These are phyloP conservation scores for Diaporthe nobilis DNA, from an alignment of 2,329 filamentous ascomycete genomes.

Conservation along the genomic window DNA sequence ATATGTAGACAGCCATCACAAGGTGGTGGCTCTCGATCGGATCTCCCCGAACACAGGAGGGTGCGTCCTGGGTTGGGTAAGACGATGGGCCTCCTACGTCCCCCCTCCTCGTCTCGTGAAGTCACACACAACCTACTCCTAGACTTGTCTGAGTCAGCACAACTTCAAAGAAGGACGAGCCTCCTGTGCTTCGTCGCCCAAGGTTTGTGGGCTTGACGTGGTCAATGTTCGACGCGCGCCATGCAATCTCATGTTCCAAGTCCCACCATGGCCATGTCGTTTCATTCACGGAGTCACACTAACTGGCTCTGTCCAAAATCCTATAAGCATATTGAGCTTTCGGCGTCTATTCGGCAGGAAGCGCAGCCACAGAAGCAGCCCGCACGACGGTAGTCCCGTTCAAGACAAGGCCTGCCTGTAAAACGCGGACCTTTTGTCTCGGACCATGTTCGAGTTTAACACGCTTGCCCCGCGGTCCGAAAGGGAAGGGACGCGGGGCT, in stretches of 20 bases:
- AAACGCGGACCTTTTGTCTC: not conserved
- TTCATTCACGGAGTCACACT: not conserved
- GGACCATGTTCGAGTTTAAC: conserved; percentile 16
- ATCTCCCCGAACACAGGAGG: conserved; percentile 2
- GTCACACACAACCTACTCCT: not conserved
- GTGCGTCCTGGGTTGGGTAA: not conserved
- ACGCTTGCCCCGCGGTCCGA: not conserved
- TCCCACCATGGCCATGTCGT: not conserved
- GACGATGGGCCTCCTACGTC: not conserved
- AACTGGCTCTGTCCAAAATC: not conserved
- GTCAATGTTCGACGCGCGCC: not conserved
- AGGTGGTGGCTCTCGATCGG: conserved; percentile 16
- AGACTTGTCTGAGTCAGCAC: conserved; percentile 5
- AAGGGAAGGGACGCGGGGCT: not conserved
- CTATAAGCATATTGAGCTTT: not conserved
- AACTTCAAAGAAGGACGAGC: not conserved
- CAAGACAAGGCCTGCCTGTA: not conserved
- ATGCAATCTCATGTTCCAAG: not conserved
- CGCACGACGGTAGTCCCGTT: not conserved
- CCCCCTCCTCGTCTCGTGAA: not conserved
- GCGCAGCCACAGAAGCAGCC: not conserved
- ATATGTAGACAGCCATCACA: not conserved
- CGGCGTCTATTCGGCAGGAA: conserved; percentile 28
- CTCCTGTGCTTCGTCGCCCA: conserved; percentile 5
- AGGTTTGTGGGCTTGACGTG: conserved; percentile 8